phyloP scores from a whole-genome alignment of 257 asterid genomes.

The Jaltomata sinuosa region DNA sequence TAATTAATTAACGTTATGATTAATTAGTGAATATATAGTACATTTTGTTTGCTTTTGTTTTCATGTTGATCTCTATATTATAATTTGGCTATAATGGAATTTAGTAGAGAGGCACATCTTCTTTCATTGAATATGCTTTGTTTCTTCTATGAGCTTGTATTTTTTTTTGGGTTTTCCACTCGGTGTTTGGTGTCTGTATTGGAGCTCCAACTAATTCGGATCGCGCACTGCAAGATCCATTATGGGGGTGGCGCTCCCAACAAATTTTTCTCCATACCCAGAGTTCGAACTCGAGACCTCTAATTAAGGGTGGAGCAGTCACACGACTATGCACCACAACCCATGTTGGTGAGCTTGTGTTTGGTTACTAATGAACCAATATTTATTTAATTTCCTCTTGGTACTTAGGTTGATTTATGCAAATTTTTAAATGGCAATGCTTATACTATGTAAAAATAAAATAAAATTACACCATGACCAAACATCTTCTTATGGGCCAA shows the following conservation, averaged over 20 bases:
- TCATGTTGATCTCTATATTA: background rate
- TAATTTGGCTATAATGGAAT: background rate
- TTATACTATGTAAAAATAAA: background rate
- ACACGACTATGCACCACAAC: too few relatives aligned
- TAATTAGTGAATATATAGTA: background rate
- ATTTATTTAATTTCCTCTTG: background rate
- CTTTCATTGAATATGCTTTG: background rate
- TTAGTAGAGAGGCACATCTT: background rate
- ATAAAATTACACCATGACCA: too few relatives aligned
- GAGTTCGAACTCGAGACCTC: too few relatives aligned
- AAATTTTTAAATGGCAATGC: background rate
- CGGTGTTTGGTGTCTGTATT: too few relatives aligned
- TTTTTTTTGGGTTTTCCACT: too few relatives aligned
- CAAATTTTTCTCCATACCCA: too few relatives aligned
- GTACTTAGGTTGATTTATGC: background rate
- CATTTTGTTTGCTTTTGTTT: background rate
- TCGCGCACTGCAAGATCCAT: too few relatives aligned
- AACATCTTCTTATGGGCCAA: too few relatives aligned
- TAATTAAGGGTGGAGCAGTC: too few relatives aligned
- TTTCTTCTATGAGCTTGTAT: background rate
- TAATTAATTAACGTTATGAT: background rate
- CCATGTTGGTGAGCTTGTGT: too few relatives aligned
- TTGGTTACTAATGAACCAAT: background rate
- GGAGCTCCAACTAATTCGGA: too few relatives aligned
- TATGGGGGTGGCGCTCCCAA: too few relatives aligned